Evolutionary conservation across 352 stramenopile species (phyloP), one percentile per base, ranked within the genome.

Genomic region (Globisporangium radiosum): DNA sequence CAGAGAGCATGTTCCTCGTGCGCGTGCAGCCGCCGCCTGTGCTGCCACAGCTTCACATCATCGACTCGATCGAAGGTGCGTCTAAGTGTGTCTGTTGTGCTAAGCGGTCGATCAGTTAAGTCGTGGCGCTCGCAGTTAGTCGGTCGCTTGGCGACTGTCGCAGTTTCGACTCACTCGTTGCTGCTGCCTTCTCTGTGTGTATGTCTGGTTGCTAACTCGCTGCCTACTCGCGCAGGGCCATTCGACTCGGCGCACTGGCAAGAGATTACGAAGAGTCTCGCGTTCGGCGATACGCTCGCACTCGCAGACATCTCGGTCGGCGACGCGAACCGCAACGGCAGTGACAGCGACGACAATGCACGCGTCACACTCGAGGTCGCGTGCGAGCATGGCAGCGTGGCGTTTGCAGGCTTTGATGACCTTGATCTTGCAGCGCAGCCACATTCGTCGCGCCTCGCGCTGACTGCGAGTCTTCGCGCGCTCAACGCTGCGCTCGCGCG

Each of bases 51-150:
- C 33, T 66, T 6, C 60, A 66, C 54, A 58, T 66, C 25, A 53
- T 52, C n/a, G 50, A 63, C 38, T 68, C 62, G 1, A 51, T 68
- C 11, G 68, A 75, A 72, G 68, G 65, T 55, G 15, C 36, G 19
- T 42, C 25, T 33, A 33, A 33, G 25, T 33, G 25, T 33, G 25
- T 33, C 25, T 33, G 25, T 33, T 14, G 14, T 53, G 48, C 47
- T 44, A 13, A 44, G 7, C 40, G 3, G 11, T 44, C 11, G 40
- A 44, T 13, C 11, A 13, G 11, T 44, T 44, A 4, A 44, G 7
- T 33, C 3, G 25, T 33, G 25, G 25, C 2, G 25, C 25, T 33
- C 25, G 25, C 25, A 33, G 25, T 33, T 33, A 33, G 25, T 33
- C 25, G 25, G 25, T 33, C 25, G 25, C 25, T 33, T 33, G 25